Evolutionary conservation across 2,329 filamentous ascomycete species (phyloP).

Genomic region (Ophiostoma pallidulum): DNA sequence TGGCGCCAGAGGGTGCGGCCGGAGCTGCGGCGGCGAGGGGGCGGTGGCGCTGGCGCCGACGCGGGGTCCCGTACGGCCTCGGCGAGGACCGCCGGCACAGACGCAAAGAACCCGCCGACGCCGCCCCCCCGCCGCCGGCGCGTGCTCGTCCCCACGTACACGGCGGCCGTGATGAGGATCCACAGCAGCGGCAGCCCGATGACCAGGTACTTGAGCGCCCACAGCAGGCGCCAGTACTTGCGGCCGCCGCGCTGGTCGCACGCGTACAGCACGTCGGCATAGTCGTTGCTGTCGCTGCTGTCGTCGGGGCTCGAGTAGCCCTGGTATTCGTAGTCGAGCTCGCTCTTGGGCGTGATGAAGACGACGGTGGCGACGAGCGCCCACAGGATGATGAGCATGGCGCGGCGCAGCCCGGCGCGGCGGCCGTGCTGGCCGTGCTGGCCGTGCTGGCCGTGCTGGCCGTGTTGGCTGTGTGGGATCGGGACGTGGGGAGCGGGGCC

Average conservation of each 20-base stretch:
- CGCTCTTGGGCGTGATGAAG: slow-evolving; percentile 14
- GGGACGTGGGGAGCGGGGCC: too few species aligned
- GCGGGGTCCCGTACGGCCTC: not conserved
- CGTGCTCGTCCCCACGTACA: not conserved
- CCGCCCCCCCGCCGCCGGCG: too few species aligned
- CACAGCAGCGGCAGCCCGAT: slow-evolving; percentile 15
- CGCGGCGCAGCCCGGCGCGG: slow-evolving; percentile 13
- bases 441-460: not conserved
- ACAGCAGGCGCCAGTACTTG: slow-evolving; percentile 13
- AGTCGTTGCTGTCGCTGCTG: slow-evolving; percentile 2
- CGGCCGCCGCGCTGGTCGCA: slow-evolving; percentile 16
- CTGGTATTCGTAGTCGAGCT: slow-evolving; percentile 12
- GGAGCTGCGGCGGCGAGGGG: too few species aligned
- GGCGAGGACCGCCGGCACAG: too few species aligned
- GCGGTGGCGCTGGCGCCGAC: not conserved
- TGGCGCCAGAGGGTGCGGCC: slow-evolving; percentile 8
- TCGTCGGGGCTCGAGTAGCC: slow-evolving; percentile 3
- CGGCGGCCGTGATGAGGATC: slow-evolving; percentile 9
- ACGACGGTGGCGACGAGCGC: slow-evolving; percentile 9
- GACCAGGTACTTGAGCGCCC: slow-evolving; percentile 12
- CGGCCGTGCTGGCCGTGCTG: not conserved
- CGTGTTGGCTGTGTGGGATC: too few species aligned
- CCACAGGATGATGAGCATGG: slow-evolving; percentile 14
- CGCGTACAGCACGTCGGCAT: not conserved
- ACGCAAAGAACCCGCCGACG: too few species aligned